These are phyloP conservation scores for Actinomortierella wolfii DNA, from an alignment of 371 early-diverging fungal species.

Conservation along the genomic window DNA sequence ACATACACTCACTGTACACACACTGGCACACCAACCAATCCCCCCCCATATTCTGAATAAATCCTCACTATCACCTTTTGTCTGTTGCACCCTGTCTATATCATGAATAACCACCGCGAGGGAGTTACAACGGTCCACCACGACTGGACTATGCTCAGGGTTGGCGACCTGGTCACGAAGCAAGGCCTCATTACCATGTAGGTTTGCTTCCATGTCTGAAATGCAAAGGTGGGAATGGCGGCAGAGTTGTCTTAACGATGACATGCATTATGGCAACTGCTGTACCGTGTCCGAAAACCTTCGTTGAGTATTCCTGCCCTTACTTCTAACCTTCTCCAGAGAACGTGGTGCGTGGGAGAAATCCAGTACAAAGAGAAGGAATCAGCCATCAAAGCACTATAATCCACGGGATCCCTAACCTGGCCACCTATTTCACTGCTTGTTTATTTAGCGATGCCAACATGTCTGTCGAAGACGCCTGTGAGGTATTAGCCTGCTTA, in stretches of 20 bases:
- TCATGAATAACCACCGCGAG: constrained; percentile 51
- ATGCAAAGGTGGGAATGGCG: too few relatives aligned
- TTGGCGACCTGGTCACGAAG: constrained; percentile 51
- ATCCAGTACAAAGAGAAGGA: not conserved
- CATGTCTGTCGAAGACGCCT: constrained; percentile 55
- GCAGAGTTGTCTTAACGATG: too few relatives aligned
- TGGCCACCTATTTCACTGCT: not conserved
- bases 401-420: not conserved
- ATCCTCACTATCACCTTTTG: too few relatives aligned
- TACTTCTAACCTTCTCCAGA: too few relatives aligned
- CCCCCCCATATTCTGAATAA: too few relatives aligned
- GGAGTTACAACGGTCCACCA: constrained; percentile 59
- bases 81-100: too few relatives aligned
- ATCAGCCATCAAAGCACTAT: too few relatives aligned
- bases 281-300: too few relatives aligned
- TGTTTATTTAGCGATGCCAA: constrained; percentile 44
- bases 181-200: constrained; percentile 66
- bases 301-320: too few relatives aligned
- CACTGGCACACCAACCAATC: too few relatives aligned
- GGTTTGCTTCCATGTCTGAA: not conserved
- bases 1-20: too few relatives aligned
- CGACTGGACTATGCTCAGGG: constrained; percentile 64
- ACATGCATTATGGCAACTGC: too few relatives aligned
- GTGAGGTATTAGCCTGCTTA: constrained; percentile 24
- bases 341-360: not conserved